Conservation (phyloP, 306 rosid genomes). For the Albizia julibrissin region DNA sequence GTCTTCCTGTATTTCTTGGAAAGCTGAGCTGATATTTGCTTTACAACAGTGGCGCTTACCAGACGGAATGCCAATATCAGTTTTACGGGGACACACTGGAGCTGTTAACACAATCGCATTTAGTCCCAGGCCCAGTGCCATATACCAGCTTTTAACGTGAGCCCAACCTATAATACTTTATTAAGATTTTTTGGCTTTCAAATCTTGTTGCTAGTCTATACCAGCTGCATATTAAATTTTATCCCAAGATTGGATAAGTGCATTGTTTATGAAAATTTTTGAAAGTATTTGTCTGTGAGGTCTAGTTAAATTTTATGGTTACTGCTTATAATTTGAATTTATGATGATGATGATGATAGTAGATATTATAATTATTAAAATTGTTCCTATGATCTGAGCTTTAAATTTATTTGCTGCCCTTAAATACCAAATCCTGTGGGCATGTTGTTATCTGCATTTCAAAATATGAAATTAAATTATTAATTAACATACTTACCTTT, state of each 20-base stretch:
- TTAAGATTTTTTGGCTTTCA: conserved; percentile 4
- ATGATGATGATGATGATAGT: background rate
- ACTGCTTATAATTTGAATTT: background rate
- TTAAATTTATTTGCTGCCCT: background rate
- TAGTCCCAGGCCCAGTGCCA: conserved; percentile 70
- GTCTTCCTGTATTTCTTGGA: conserved; percentile 23
- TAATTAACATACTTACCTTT: background rate
- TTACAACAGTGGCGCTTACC: conserved; percentile 85
- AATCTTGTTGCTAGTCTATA: conserved; percentile 27
- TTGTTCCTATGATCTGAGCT: background rate
- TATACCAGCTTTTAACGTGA: conserved; percentile 82
- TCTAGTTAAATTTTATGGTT: background rate
- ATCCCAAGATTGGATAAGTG: background rate
- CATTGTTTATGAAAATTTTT: background rate
- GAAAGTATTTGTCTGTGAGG: background rate
- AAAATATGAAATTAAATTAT: background rate
- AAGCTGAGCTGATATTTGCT: conserved; percentile 34
- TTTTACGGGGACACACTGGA: conserved; percentile 83
- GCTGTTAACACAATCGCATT: conserved; percentile 87
- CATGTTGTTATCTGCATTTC: background rate
- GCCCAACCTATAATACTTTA: conserved; percentile 29
- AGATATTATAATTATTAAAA: background rate
- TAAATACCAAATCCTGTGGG: background rate
- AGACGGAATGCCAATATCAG: conserved; percentile 85
- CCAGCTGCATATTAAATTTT: conserved; percentile 4